phyloP scores from a whole-genome alignment of 805 yeast genomes.

The Yarrowia sp. region DNA sequence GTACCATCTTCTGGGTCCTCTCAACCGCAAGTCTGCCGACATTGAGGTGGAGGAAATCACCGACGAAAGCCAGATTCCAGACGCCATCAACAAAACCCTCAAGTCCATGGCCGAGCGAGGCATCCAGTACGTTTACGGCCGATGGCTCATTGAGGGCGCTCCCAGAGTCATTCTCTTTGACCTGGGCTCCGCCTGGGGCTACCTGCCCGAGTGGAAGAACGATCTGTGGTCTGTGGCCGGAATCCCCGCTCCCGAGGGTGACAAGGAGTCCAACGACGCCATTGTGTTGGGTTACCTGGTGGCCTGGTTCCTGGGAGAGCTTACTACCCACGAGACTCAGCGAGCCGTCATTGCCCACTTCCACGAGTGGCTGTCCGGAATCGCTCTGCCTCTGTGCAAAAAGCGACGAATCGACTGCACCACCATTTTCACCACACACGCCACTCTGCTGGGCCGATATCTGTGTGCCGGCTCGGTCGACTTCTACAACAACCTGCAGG shows the following conservation, averaged over 20 bases:
- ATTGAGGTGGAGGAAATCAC: constrained; percentile 71
- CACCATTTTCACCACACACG: constrained; percentile 96
- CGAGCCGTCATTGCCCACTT: constrained; percentile 91
- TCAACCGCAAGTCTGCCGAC: constrained; percentile 65
- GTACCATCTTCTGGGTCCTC: constrained; percentile 83
- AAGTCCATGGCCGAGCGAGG: constrained; percentile 82
- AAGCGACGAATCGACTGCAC: constrained; percentile 90
- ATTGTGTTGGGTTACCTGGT: constrained; percentile 87
- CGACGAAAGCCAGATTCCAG: constrained; percentile 40
- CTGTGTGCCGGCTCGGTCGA: constrained; percentile 96
- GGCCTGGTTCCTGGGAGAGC: constrained; percentile 96
- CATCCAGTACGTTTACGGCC: constrained; percentile 76
- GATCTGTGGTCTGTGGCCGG: constrained; percentile 91
- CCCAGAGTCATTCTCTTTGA: constrained; percentile 91
- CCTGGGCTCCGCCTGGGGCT: constrained; percentile 63
- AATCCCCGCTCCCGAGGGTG: constrained; percentile 89
- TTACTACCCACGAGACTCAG: constrained; percentile 75
- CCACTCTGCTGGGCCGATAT: constrained; percentile 90
- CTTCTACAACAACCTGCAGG: constrained; percentile 84
- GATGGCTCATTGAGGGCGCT: constrained; percentile 98
- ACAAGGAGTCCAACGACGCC: constrained; percentile 86
- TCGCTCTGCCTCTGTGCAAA: constrained; percentile 87
- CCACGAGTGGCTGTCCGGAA: constrained; percentile 98
- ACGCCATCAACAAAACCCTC: constrained; percentile 48
- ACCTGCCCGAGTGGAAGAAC: constrained; percentile 87